Evolutionary conservation across 1,139 yeast genomes (phyloP), one percentile per base, ranked within the genome.

Genomic region (Scheffersomyces lignicola): DNA sequence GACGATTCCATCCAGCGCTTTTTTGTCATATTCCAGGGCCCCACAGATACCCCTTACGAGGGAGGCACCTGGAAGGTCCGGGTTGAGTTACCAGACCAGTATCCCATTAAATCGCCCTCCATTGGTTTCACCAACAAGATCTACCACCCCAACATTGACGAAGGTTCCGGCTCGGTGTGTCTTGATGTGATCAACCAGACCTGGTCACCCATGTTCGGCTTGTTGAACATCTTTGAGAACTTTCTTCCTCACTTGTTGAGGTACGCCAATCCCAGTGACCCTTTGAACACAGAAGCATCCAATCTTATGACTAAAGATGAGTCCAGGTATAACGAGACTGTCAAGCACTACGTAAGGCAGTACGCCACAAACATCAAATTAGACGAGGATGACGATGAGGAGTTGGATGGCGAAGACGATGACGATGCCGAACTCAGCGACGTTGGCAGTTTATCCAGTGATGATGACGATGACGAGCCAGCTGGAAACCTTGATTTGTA

Each of bases 181-280:
- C 77, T 92, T 40, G 98, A 92, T 56, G 98, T 92, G 23, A 90
- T 92, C 47, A 92, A 92, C 60, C 97, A 92, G 55, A 89, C 97
- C 1, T 92, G 98, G 98, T 85, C 95, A 29, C 98, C 98, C 2
- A 86, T 92, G 90, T 92, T 89, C 68, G 97, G 92, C 34, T 73
- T 90, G 49, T 70, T 83, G 48, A 92, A 92, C 58, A 87, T 92
- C 25, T 89, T 92, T 57, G 97, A 92, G 54, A 84, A 89, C 54
- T 92, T 92, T 65, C 66, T 92, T 45, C 98, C 98, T 9, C 98
- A 94, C 52, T 67, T 92, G 40, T 68, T 92, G 43, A 76, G 94
- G 40, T 92, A 92, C 54, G 97, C 97, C 17, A 92, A 92, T 52
- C 94, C 97, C 1, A 73, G 92, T 21, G 98, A 92, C 57, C 98